Conservation (phyloP, 2,329 filamentous ascomycete species). For the Diaporthe humulicola region DNA sequence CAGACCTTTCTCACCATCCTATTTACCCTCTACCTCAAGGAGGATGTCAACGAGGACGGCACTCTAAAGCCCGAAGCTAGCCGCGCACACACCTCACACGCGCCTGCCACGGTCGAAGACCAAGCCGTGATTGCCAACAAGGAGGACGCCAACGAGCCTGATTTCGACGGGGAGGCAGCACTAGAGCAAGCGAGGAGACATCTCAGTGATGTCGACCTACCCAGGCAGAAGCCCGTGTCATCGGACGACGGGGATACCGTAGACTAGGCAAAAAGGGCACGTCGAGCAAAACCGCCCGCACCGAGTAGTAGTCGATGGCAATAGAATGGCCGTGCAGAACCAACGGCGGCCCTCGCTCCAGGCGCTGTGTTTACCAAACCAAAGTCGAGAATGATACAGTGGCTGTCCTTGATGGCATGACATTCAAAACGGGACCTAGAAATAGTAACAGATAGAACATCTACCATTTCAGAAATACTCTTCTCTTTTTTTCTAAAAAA, state of each 20-base stretch:
- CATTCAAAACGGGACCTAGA: not conserved
- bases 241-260: conserved; percentile 39
- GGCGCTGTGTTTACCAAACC: not conserved
- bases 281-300: not conserved
- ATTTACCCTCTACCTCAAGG: conserved; percentile 81
- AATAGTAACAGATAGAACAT: not conserved
- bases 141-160: conserved; percentile 38
- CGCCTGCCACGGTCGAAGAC: conserved; percentile 48
- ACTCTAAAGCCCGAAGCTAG: conserved; percentile 61
- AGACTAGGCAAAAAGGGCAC: conserved; percentile 37
- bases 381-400: not conserved
- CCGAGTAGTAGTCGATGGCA: not conserved
- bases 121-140: conserved; percentile 44
- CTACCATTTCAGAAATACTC: not conserved
- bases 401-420: not conserved
- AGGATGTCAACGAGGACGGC: conserved; percentile 73
- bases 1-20: conserved; percentile 85
- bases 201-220: conserved; percentile 47
- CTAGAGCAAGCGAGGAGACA: conserved; percentile 56
- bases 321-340: not conserved
- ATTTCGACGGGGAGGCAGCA: conserved; percentile 51
- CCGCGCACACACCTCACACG: conserved; percentile 43
- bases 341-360: not conserved
- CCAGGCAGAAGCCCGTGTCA: conserved; percentile 41
- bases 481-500: not conserved